Evolutionary conservation across 169 alveolate species (phyloP).

Genomic region (Plasmodium relictum): DNA sequence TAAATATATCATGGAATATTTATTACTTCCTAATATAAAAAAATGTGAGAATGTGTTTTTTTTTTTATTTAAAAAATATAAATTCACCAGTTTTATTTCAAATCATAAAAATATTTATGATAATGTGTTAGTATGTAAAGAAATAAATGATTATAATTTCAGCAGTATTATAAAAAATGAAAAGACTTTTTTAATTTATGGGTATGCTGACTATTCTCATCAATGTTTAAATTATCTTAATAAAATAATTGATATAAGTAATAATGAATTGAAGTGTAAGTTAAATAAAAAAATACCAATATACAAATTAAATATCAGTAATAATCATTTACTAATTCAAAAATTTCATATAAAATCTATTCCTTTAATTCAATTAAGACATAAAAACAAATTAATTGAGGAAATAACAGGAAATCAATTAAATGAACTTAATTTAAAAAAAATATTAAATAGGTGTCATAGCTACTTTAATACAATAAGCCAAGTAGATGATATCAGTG

Average conservation of each 20-base stretch:
- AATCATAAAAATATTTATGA: slow-evolving; percentile 6
- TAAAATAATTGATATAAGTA: slow-evolving; percentile 27
- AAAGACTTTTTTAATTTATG: slow-evolving; percentile 45
- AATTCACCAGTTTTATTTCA: slow-evolving; percentile 14
- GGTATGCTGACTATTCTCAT: slow-evolving; percentile 70
- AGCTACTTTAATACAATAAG: slow-evolving; percentile 38
- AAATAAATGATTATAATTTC: slow-evolving; percentile 67
- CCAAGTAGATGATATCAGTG: slow-evolving; percentile 33
- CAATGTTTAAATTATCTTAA: slow-evolving; percentile 14
- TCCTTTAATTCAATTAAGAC: slow-evolving; percentile 68
- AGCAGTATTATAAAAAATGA: slow-evolving; percentile 25
- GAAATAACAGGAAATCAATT: slow-evolving; percentile 70
- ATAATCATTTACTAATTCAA: slow-evolving; percentile 37
- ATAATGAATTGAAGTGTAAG: neutral
- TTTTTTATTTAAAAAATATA: neutral
- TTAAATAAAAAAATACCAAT: slow-evolving; percentile 33
- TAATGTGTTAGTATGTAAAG: slow-evolving; percentile 19
- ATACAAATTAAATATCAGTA: slow-evolving; percentile 56
- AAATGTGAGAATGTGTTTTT: slow-evolving; percentile 9
- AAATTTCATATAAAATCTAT: slow-evolving; percentile 68
- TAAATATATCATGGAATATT: slow-evolving; percentile 5
- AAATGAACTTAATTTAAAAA: slow-evolving; percentile 33
- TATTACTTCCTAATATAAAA: neutral
- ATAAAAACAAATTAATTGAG: slow-evolving; percentile 53
- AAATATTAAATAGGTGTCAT: slow-evolving; percentile 22